A percentile compares a stretch with the other conserved stretches of the same genome.
Evolutionary conservation across 495 filamentous ascomycete species (phyloP).

Genomic region (Mycothermus thermophilus): DNA sequence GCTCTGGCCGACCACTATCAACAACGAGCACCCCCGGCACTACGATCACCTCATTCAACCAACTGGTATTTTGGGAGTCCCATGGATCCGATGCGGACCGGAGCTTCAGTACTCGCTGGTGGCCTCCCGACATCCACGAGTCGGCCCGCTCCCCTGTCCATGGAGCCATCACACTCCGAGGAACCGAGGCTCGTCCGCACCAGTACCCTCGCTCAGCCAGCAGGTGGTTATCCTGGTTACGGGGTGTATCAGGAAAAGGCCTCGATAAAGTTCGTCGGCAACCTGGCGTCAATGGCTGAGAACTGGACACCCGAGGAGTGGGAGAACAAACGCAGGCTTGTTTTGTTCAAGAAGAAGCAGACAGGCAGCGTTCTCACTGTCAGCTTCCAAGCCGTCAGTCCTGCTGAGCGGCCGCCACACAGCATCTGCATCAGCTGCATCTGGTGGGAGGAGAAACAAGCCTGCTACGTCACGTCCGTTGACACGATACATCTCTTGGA

Average conservation of each 20-base stretch:
- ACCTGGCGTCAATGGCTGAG: slow-evolving; percentile 64
- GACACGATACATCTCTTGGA: slow-evolving; percentile 91
- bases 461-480: slow-evolving; percentile 88
- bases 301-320: slow-evolving; percentile 72
- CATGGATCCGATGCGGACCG: slow-evolving; percentile 29
- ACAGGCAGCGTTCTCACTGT: slow-evolving; percentile 57
- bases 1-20: slow-evolving; percentile 33
- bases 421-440: slow-evolving; percentile 85
- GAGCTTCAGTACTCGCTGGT: slow-evolving; percentile 15
- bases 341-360: slow-evolving; percentile 73
- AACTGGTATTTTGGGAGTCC: slow-evolving; percentile 33
- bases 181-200: slow-evolving; percentile 68
- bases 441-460: slow-evolving; percentile 77
- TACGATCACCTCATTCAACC: slow-evolving; percentile 34
- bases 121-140: slow-evolving; percentile 19
- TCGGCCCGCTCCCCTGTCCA: too few relatives aligned
- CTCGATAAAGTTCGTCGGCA: slow-evolving; percentile 67
- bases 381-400: slow-evolving; percentile 55
- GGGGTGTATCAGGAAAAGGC: slow-evolving; percentile 73
- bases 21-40: slow-evolving; percentile 28
- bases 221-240: slow-evolving; percentile 16
- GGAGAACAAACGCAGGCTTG: slow-evolving; percentile 61
- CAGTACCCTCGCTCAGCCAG: slow-evolving; percentile 56
- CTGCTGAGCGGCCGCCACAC: slow-evolving; percentile 55
- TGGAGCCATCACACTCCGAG: too few relatives aligned